Evolutionary conservation across 2,329 filamentous ascomycete genomes (phyloP).

Genomic region (Bipolaris gigantea): DNA sequence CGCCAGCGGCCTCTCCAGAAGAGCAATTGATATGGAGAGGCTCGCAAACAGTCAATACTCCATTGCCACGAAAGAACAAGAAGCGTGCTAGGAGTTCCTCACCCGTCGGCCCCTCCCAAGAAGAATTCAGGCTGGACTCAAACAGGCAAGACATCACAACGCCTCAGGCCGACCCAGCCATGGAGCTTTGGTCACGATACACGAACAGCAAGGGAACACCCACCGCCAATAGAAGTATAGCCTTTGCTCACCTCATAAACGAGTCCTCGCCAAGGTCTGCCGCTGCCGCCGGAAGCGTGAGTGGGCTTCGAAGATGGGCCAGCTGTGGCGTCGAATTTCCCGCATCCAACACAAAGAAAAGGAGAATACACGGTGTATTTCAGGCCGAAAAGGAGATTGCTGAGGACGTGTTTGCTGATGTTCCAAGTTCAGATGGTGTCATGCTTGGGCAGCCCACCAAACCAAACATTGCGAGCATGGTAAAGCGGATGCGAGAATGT

Average conservation of each 20-base stretch:
- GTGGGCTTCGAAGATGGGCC: constrained; percentile 53
- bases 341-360: constrained; percentile 46
- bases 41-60: constrained; percentile 49
- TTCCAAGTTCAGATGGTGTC: constrained; percentile 37
- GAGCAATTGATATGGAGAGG: constrained; percentile 64
- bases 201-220: constrained; percentile 45
- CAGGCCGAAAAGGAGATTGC: constrained; percentile 29
- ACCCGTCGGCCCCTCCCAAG: constrained; percentile 45
- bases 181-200: constrained; percentile 53
- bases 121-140: constrained; percentile 37
- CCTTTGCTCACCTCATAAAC: constrained; percentile 50
- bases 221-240: constrained; percentile 41
- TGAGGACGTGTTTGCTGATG: constrained; percentile 36
- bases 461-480: constrained; percentile 37
- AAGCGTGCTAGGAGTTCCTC: constrained; percentile 54
- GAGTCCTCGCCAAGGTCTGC: constrained; percentile 52
- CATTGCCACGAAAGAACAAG: constrained; percentile 46
- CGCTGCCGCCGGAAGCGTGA: constrained; percentile 50
- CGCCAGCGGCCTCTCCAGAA: constrained; percentile 58
- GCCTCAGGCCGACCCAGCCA: constrained; percentile 51
- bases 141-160: constrained; percentile 42
- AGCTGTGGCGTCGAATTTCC: constrained; percentile 56
- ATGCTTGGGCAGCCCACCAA: constrained; percentile 29
- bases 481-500: constrained; percentile 52
- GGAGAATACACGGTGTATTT: constrained; percentile 42